phyloP scores from a whole-genome alignment of 495 filamentous ascomycete species.

The Penicillium flavigenum region DNA sequence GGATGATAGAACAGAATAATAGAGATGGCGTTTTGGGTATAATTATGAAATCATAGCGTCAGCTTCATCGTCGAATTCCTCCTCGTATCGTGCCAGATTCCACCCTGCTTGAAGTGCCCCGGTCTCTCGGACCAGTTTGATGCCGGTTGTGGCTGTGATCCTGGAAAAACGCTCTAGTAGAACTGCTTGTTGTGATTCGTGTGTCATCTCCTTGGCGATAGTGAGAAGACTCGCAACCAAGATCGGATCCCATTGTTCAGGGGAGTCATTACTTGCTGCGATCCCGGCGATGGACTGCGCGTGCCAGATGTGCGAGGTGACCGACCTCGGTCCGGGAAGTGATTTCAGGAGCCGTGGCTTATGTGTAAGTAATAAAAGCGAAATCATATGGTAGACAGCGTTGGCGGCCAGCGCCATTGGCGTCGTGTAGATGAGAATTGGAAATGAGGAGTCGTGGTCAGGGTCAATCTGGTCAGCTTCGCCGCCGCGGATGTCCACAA shows the following conservation, averaged over 20 bases:
- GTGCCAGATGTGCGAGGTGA: constrained; percentile 33
- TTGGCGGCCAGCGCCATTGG: constrained; percentile 35
- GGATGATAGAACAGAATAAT: not conserved
- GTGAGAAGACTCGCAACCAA: constrained; percentile 23
- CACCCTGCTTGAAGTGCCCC: constrained; percentile 18
- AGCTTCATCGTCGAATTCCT: constrained; percentile 21
- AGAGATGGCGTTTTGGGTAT: constrained; percentile 7
- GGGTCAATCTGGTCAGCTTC: constrained; percentile 31
- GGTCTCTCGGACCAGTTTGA: constrained; percentile 22
- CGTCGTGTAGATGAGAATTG: constrained; percentile 31
- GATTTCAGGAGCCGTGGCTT: constrained; percentile 31
- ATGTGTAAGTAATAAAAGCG: constrained; percentile 23
- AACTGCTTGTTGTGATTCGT: constrained; percentile 26
- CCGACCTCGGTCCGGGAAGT: constrained; percentile 26
- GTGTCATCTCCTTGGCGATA: constrained; percentile 28
- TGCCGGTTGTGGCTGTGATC: constrained; percentile 23
- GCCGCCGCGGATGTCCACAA: constrained; percentile 28
- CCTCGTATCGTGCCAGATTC: constrained; percentile 27
- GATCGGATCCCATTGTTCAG: constrained; percentile 31
- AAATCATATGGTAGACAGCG: constrained; percentile 27
- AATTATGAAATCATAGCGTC: constrained; percentile 16
- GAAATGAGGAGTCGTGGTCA: constrained; percentile 26
- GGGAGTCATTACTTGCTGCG: constrained; percentile 26
- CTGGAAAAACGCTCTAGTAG: constrained; percentile 16
- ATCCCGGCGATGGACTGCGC: constrained; percentile 31